Evolutionary conservation across 176 grass and related monocot genomes (phyloP).

Genomic region (Raddia distichophylla): DNA sequence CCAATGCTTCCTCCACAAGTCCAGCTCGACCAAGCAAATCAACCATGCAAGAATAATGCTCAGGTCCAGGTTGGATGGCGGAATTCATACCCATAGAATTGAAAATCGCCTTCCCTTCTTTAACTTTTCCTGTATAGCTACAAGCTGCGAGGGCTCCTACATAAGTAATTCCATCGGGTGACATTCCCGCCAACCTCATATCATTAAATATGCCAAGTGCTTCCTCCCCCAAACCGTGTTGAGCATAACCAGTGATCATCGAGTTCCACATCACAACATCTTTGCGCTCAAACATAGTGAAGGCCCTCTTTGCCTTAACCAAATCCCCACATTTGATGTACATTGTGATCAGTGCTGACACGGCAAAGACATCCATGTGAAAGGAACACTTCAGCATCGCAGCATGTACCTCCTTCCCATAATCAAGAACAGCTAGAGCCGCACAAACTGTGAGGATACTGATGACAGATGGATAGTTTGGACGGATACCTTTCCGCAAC

Average conservation of each 20-base stretch:
- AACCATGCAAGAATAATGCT: conserved; percentile 82
- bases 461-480: conserved; percentile 71
- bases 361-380: conserved; percentile 51
- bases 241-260: conserved; percentile 84
- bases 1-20: conserved; percentile 59
- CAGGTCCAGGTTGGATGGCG: conserved; percentile 44
- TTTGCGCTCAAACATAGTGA: conserved; percentile 65
- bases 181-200: conserved; percentile 53
- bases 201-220: conserved; percentile 65
- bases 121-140: conserved; percentile 80
- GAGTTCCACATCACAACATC: conserved; percentile 85
- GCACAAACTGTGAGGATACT: conserved; percentile 65
- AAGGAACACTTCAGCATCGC: conserved; percentile 57
- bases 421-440: conserved; percentile 61
- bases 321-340: conserved; percentile 73
- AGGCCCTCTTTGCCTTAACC: conserved; percentile 55
- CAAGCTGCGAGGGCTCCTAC: conserved; percentile 77
- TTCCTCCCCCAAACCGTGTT: conserved; percentile 75
- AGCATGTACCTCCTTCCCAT: conserved; percentile 69
- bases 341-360: conserved; percentile 81
- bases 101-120: conserved; percentile 67
- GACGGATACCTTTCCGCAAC: conserved; percentile 50
- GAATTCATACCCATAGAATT: conserved; percentile 56
- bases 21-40: conserved; percentile 80
- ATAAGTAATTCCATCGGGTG: conserved; percentile 68